Evolutionary conservation across 192 early-diverging fungal genomes (phyloP), one percentile per base, ranked within the genome.

Genomic region (Coemansia sp.): DNA sequence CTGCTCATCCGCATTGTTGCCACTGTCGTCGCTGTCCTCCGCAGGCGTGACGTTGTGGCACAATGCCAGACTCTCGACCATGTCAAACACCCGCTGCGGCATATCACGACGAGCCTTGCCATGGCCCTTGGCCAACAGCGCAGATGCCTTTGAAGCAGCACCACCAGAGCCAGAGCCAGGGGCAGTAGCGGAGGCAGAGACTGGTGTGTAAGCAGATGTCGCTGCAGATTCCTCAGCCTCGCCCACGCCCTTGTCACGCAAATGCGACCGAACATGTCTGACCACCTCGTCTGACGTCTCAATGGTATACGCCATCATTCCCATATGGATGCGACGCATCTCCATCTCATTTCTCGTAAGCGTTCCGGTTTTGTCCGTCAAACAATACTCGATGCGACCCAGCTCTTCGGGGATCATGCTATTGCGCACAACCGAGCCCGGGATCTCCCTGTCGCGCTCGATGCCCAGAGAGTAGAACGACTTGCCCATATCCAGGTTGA

Each of bases 291-390:
- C 93, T 86, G 95, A 95, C 4, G 93, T 92, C 73, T 98, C 94
- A 1, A 85, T 76, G 32, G 89, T 90, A 76, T 95, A 98, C 0
- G 94, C 91, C 91, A 97, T 95, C 14, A 94, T 94, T 52, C 96
- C 96, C 91, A 97, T 92, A 61, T 98, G 95, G 45, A 98, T 72
- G 66, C 94, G 91, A 68, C 94, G 95, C 39, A 98, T 80, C 72
- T 96, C 96, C 96, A 98, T 98, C 70, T 98, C 95, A 75, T 98
- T 98, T 67, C 94, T 83, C 15, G 96, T 98, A 73, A 98, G 73
- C 20, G 96, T 98, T 34, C 96, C 96, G 3, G 96, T 98, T 76
- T 98, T 98, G 76, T 98, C 96, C 0, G 95, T 92, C 58, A 98
- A 73, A 22, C 96, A 76, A 73, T 97, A 98, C 64, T 94, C 93